Percentiles rank a stretch among this genome's conserved stretches.
phyloP scores from a whole-genome alignment of 2,329 filamentous ascomycete species.

The Chalaropsis ovoidea region DNA sequence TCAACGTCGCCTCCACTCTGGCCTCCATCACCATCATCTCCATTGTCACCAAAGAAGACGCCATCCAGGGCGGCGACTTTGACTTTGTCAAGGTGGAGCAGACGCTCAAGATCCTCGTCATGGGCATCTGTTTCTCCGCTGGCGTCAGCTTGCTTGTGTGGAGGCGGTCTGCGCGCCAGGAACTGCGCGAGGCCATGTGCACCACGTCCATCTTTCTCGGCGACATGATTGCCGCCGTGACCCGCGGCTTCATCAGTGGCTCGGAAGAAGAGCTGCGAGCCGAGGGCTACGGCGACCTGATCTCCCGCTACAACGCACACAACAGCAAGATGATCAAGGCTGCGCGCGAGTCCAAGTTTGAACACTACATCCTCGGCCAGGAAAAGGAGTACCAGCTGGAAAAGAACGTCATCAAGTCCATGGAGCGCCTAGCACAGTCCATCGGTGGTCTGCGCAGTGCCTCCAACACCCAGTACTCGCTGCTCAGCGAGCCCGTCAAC shows the following conservation, averaged over 20 bases:
- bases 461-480: slow-evolving; percentile 75
- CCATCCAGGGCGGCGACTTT: slow-evolving; percentile 71
- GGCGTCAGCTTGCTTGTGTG: slow-evolving; percentile 67
- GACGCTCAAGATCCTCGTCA: slow-evolving; percentile 71
- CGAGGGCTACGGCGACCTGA: slow-evolving; percentile 42
- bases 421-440: slow-evolving; percentile 77
- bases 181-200: slow-evolving; percentile 59
- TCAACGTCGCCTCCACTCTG: slow-evolving; percentile 76
- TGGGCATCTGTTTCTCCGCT: slow-evolving; percentile 64
- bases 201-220: slow-evolving; percentile 60
- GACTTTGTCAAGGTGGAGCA: slow-evolving; percentile 72
- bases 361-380: slow-evolving; percentile 72
- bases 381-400: slow-evolving; percentile 73
- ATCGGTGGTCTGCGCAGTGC: slow-evolving; percentile 85
- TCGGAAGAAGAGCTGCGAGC: slow-evolving; percentile 66
- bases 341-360: slow-evolving; percentile 75
- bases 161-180: slow-evolving; percentile 63
- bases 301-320: slow-evolving; percentile 22
- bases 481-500: slow-evolving; percentile 52
- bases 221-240: slow-evolving; percentile 72
- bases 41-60: slow-evolving; percentile 81
- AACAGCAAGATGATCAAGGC: slow-evolving; percentile 58
- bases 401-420: slow-evolving; percentile 67
- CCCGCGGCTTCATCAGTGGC: slow-evolving; percentile 72
- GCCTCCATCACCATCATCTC: slow-evolving; percentile 83